phyloP scores from a whole-genome alignment of 2,329 filamentous ascomycete species.

The Berkeleyomyces basicola region DNA sequence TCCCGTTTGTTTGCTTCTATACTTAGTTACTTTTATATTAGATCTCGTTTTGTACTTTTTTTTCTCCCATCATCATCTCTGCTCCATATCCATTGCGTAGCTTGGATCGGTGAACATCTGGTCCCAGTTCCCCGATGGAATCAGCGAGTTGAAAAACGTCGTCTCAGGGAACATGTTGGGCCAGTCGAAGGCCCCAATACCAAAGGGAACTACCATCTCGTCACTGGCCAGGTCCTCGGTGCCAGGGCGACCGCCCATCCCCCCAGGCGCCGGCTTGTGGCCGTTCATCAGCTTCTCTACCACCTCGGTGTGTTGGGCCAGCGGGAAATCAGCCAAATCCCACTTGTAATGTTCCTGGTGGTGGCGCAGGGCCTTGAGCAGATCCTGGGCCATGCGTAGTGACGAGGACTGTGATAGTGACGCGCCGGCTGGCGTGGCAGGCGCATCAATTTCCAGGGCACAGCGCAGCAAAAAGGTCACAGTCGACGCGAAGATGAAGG shows the following conservation, averaged over 20 bases:
- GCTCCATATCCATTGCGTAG: neutral
- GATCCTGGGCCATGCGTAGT: slow-evolving; percentile 26
- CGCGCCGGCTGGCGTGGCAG: slow-evolving; percentile 17
- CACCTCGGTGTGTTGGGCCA: slow-evolving; percentile 30
- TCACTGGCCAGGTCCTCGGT: neutral
- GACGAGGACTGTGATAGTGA: slow-evolving; percentile 23
- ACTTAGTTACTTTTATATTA: neutral
- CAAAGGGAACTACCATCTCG: slow-evolving; percentile 6
- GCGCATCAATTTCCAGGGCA: slow-evolving; percentile 27
- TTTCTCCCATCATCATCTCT: slow-evolving; percentile 22
- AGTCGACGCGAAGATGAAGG: slow-evolving; percentile 32
- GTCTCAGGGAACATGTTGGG: slow-evolving; percentile 11
- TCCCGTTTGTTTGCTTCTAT: neutral
- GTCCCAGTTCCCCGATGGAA: slow-evolving; percentile 7
- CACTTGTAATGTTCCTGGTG: slow-evolving; percentile 27
- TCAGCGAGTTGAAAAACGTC: slow-evolving; percentile 10
- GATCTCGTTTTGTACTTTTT: neutral
- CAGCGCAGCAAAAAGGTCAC: slow-evolving; percentile 34
- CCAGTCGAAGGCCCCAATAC: slow-evolving; percentile 11
- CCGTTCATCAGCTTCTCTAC: slow-evolving; percentile 26
- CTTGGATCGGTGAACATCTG: slow-evolving; percentile 16
- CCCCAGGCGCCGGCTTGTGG: slow-evolving; percentile 1
- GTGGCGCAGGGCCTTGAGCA: slow-evolving; percentile 24
- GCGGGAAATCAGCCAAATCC: slow-evolving; percentile 35
- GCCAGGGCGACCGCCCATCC: neutral